A percentile compares a stretch with the other conserved stretches of the same genome.
Conservation (phyloP, 2,329 filamentous ascomycete species). For the Neophaeococcomyces aloes region DNA sequence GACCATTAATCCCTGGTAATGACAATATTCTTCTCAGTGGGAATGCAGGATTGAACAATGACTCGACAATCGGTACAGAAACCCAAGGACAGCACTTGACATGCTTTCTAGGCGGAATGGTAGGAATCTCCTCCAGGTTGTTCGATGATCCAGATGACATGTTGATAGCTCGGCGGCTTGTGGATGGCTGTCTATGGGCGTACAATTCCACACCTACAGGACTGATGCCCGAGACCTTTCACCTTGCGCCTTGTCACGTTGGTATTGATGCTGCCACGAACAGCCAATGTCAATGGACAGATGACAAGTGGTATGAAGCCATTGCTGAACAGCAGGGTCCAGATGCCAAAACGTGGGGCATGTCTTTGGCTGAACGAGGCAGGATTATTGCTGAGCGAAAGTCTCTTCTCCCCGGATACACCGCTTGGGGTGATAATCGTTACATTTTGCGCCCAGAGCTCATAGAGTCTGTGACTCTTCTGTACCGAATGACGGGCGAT, state of each 20-base stretch:
- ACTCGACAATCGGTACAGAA: constrained; percentile 21
- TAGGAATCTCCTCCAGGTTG: constrained; percentile 55
- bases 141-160: constrained; percentile 47
- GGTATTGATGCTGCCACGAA: constrained; percentile 27
- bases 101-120: constrained; percentile 63
- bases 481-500: constrained; percentile 51
- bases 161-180: constrained; percentile 46
- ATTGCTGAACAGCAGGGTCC: constrained; percentile 19
- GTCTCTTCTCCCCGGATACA: constrained; percentile 45
- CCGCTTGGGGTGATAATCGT: constrained; percentile 43
- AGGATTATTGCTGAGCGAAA: constrained; percentile 27
- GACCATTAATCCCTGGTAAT: constrained; percentile 59
- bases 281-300: constrained; percentile 32
- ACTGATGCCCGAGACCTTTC: constrained; percentile 52
- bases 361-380: constrained; percentile 24
- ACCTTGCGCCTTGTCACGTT: constrained; percentile 34
- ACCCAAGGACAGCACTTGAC: constrained; percentile 48
- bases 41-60: constrained; percentile 30
- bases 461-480: constrained; percentile 51
- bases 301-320: constrained; percentile 25
- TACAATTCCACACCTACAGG: constrained; percentile 48
- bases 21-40: constrained; percentile 58
- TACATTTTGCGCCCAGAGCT: constrained; percentile 57
- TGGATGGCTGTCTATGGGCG: constrained; percentile 53
- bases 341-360: constrained; percentile 4